A percentile compares a stretch with the other conserved stretches of the same genome.
phyloP scores from a whole-genome alignment of 805 yeast genomes.

The Cephaloascus fragrans region DNA sequence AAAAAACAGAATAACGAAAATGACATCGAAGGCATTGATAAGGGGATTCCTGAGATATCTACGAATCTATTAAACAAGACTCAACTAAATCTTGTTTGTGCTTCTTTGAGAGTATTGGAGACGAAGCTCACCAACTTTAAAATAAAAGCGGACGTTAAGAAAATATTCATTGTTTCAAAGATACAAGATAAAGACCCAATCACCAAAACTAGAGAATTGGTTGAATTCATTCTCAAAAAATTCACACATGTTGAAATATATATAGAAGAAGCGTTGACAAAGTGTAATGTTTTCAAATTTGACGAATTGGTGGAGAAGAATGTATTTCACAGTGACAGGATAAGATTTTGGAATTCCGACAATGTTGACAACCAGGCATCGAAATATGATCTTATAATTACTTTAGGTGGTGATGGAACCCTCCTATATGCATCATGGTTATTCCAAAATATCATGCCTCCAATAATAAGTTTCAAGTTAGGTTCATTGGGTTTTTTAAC shows the following conservation, averaged over 20 bases:
- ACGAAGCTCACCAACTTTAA: conserved; percentile 15
- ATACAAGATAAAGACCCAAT: conserved; percentile 18
- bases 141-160: conserved; percentile 11
- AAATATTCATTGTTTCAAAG: conserved; percentile 17
- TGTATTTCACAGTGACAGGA: background rate
- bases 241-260: background rate
- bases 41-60: background rate
- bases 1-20: background rate
- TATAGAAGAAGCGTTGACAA: background rate
- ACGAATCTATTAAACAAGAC: background rate
- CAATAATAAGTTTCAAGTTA: conserved; percentile 77
- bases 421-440: conserved; percentile 81
- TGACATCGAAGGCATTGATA: background rate
- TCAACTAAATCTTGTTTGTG: background rate
- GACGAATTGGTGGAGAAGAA: background rate
- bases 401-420: conserved; percentile 97
- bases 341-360: background rate
- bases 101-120: conserved; percentile 7
- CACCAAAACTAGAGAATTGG: conserved; percentile 10
- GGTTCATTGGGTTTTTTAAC: conserved; percentile 86
- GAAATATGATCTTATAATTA: conserved; percentile 63
- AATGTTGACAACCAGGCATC: background rate
- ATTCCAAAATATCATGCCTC: conserved; percentile 83
- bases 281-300: background rate
- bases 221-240: conserved; percentile 8